phyloP scores from a whole-genome alignment of 1,284 basidiomycete species.

The Ganoderma boninense region DNA sequence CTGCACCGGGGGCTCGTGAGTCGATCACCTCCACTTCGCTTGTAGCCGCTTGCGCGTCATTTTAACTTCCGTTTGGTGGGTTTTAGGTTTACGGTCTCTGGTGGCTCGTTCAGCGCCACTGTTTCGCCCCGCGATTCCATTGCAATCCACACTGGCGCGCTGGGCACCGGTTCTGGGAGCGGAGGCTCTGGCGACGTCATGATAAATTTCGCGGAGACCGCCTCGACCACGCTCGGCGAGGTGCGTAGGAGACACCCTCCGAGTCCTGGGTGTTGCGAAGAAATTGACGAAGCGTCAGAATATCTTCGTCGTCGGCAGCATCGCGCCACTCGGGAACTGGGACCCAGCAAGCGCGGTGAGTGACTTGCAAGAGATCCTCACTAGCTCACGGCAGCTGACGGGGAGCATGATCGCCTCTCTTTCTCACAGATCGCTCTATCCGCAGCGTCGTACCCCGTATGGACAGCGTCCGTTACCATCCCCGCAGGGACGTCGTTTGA shows the following conservation, averaged over 20 bases:
- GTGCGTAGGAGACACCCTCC: conserved; percentile 41
- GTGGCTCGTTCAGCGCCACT: conserved; percentile 60
- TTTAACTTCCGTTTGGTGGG: not conserved
- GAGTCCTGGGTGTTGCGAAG: not conserved
- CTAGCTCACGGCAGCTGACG: not conserved
- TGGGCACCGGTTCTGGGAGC: conserved; percentile 28
- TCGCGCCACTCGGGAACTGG: conserved; percentile 64
- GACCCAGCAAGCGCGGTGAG: conserved; percentile 54
- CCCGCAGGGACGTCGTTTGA: conserved; percentile 58
- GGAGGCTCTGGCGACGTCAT: conserved; percentile 42
- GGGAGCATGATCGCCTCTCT: not conserved
- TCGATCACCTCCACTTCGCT: conserved; percentile 14
- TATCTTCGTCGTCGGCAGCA: conserved; percentile 65
- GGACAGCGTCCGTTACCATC: conserved; percentile 58
- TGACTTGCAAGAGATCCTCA: not conserved
- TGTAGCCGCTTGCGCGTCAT: not conserved
- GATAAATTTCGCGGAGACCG: conserved; percentile 61
- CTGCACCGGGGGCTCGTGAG: conserved; percentile 62
- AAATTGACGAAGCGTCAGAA: conserved; percentile 48
- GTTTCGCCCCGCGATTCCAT: conserved; percentile 63
- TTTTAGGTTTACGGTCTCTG: conserved; percentile 57
- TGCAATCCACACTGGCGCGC: conserved; percentile 63
- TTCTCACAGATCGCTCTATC: conserved; percentile 58
- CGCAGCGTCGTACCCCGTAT: conserved; percentile 61
- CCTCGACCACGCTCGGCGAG: conserved; percentile 64